Percentiles rank a stretch among this genome's conserved stretches.
phyloP scores from a whole-genome alignment of 306 rosid genomes.

The Vigna angularis region DNA sequence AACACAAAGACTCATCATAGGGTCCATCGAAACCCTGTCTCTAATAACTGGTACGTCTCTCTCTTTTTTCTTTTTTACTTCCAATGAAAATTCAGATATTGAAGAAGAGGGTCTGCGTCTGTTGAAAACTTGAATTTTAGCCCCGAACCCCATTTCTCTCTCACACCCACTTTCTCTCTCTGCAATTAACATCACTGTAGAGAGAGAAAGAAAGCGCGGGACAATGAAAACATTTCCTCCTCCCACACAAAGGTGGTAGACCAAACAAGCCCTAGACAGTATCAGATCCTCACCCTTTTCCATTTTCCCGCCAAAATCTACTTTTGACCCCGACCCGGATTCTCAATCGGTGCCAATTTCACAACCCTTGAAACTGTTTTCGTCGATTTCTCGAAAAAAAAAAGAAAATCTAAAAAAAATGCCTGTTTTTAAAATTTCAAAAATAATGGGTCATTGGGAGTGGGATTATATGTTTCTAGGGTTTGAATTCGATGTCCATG shows the following conservation, averaged over 20 bases:
- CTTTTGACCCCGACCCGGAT: slow-evolving; percentile 49
- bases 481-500: slow-evolving; percentile 58
- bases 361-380: neutral
- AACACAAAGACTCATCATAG: slow-evolving; percentile 21
- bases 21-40: slow-evolving; percentile 37
- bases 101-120: slow-evolving; percentile 50
- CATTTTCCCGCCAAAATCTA: slow-evolving; percentile 63
- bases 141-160: slow-evolving; percentile 41
- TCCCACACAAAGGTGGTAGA: slow-evolving; percentile 7
- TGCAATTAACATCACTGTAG: slow-evolving; percentile 48
- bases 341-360: slow-evolving; percentile 37
- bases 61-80: slow-evolving; percentile 38
- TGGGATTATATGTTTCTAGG: slow-evolving; percentile 49
- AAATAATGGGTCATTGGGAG: slow-evolving; percentile 6
- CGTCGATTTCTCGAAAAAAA: neutral
- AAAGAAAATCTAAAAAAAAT: neutral
- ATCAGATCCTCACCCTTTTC: slow-evolving; percentile 28
- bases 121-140: slow-evolving; percentile 55
- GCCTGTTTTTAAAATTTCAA: neutral
- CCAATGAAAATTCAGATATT: slow-evolving; percentile 47
- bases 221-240: neutral
- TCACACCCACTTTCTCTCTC: slow-evolving; percentile 30
- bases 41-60: slow-evolving; percentile 48
- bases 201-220: slow-evolving; percentile 27
- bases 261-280: neutral